phyloP scores from a whole-genome alignment of 371 early-diverging fungal species.

The Nematocida ironsii region DNA sequence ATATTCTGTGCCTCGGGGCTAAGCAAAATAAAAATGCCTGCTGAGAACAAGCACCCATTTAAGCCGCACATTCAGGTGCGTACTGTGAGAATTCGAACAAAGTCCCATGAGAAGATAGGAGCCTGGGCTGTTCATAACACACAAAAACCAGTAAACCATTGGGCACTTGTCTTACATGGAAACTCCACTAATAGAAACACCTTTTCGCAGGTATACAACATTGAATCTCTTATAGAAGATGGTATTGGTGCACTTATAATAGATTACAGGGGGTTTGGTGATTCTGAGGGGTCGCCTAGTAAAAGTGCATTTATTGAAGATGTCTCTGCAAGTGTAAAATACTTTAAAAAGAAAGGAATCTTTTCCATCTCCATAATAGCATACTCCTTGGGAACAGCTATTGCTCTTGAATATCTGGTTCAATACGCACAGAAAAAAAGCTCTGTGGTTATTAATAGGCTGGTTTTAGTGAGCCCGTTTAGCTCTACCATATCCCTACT shows the following conservation, averaged over 20 bases:
- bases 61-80: slow-evolving; percentile 16
- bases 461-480: slow-evolving; percentile 61
- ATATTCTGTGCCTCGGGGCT: slow-evolving; percentile 34
- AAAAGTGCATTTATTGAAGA: slow-evolving; percentile 55
- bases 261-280: slow-evolving; percentile 68
- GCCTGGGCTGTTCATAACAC: slow-evolving; percentile 37
- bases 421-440: slow-evolving; percentile 21
- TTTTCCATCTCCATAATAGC: slow-evolving; percentile 47
- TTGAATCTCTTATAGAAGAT: slow-evolving; percentile 36
- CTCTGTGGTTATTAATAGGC: slow-evolving; percentile 19
- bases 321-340: slow-evolving; percentile 57
- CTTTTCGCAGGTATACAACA: slow-evolving; percentile 31
- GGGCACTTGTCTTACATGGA: slow-evolving; percentile 48
- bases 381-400: slow-evolving; percentile 67
- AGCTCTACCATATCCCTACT: slow-evolving; percentile 31
- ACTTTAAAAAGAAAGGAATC: slow-evolving; percentile 31
- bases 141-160: not conserved
- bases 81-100: slow-evolving; percentile 15
- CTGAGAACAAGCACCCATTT: not conserved
- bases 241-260: slow-evolving; percentile 54
- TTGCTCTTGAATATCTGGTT: slow-evolving; percentile 61
- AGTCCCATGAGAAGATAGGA: slow-evolving; percentile 19
- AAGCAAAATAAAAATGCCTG: slow-evolving; percentile 33
- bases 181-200: slow-evolving; percentile 53
- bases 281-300: slow-evolving; percentile 59